Conservation (phyloP, 1,139 yeast species). For the Eremothecium gossypii region DNA sequence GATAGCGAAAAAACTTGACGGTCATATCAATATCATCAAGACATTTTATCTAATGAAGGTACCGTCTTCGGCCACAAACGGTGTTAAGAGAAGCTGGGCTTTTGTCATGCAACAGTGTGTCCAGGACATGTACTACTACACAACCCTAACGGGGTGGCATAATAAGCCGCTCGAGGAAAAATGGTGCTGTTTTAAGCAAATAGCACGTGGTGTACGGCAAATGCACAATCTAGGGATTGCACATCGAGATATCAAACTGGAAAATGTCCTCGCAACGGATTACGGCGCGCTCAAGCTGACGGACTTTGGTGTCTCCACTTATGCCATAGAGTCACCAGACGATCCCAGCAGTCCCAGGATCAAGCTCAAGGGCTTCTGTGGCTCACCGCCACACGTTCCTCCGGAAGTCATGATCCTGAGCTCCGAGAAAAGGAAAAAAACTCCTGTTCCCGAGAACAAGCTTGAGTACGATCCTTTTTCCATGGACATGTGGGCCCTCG, state of each 20-base stretch:
- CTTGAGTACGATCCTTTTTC: slow-evolving; percentile 55
- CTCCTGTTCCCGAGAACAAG: slow-evolving; percentile 19
- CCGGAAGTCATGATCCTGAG: slow-evolving; percentile 61
- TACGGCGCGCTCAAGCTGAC: slow-evolving; percentile 59
- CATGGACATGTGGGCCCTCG: slow-evolving; percentile 69
- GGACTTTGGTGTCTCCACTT: slow-evolving; percentile 68
- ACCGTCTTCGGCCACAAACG: slow-evolving; percentile 43
- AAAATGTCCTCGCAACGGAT: slow-evolving; percentile 57
- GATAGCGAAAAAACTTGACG: slow-evolving; percentile 44
- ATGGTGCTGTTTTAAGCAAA: slow-evolving; percentile 40
- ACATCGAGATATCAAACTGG: slow-evolving; percentile 92
- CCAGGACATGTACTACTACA: slow-evolving; percentile 60
- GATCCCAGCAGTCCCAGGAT: slow-evolving; percentile 43
- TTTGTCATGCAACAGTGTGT: slow-evolving; percentile 57
- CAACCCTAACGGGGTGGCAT: slow-evolving; percentile 42
- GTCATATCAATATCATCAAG: slow-evolving; percentile 49
- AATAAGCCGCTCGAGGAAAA: slow-evolving; percentile 44
- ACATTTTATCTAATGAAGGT: slow-evolving; percentile 49
- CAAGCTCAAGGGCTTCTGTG: slow-evolving; percentile 42
- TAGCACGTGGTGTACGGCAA: slow-evolving; percentile 50
- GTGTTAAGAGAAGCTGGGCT: slow-evolving; percentile 63
- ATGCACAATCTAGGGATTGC: slow-evolving; percentile 73
- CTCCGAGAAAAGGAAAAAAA: slow-evolving; percentile 23
- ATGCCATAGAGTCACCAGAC: slow-evolving; percentile 49
- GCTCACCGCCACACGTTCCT: slow-evolving; percentile 74